Percentiles rank a stretch among this genome's conserved stretches.
Evolutionary conservation across 352 stramenopile species (phyloP).

Genomic region (Elongisporangium anandrum): DNA sequence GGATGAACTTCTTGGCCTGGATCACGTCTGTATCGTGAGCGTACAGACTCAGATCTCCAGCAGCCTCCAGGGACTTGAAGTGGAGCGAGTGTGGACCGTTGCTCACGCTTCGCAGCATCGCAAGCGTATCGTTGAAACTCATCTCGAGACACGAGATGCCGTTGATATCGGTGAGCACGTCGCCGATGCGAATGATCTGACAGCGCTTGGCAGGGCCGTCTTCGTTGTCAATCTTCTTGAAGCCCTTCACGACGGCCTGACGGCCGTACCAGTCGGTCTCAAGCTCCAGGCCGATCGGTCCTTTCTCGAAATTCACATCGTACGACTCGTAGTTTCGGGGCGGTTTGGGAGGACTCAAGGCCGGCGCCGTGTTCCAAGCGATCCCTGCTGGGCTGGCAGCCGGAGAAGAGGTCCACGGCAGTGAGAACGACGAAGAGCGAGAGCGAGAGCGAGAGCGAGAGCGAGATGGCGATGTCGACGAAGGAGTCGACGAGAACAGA

Average conservation of each 20-base stretch:
- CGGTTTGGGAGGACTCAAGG: neutral
- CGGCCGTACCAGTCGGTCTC: slow-evolving; percentile 75
- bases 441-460: slow-evolving; percentile 5
- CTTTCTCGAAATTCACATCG: slow-evolving; percentile 58
- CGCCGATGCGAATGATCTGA: slow-evolving; percentile 55
- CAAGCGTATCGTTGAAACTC: slow-evolving; percentile 54
- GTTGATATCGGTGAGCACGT: slow-evolving; percentile 76
- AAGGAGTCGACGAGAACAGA: slow-evolving; percentile 7
- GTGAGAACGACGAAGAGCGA: slow-evolving; percentile 10
- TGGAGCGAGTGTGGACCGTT: slow-evolving; percentile 49
- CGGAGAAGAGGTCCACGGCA: slow-evolving; percentile 13
- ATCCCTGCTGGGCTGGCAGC: slow-evolving; percentile 5
- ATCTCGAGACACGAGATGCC: slow-evolving; percentile 66
- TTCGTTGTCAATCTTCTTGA: slow-evolving; percentile 38
- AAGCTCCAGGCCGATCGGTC: slow-evolving; percentile 59
- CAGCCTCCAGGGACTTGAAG: slow-evolving; percentile 69
- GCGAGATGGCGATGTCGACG: neutral
- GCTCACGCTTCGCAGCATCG: slow-evolving; percentile 34
- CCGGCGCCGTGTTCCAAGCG: neutral
- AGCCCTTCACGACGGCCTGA: slow-evolving; percentile 70
- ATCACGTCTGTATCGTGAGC: slow-evolving; percentile 55
- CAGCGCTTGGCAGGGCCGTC: slow-evolving; percentile 55
- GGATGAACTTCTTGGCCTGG: slow-evolving; percentile 67
- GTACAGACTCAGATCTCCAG: slow-evolving; percentile 63
- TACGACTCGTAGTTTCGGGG: slow-evolving; percentile 62